Percentiles rank a stretch among this genome's conserved stretches.
phyloP scores from a whole-genome alignment of 2,329 filamentous ascomycete genomes.

The Colletotrichum lupini region DNA sequence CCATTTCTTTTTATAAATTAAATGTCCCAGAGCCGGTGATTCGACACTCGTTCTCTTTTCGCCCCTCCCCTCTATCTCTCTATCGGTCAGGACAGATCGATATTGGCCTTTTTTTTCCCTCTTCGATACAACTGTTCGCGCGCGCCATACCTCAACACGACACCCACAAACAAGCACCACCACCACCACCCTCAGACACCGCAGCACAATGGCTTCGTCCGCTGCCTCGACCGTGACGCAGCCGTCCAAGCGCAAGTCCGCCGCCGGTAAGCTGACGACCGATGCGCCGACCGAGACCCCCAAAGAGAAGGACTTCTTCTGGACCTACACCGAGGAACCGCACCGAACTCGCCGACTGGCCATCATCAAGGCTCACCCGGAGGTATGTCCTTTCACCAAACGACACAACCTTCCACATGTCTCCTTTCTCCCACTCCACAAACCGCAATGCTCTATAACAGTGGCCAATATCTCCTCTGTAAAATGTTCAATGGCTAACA shows the following conservation, averaged over 20 bases:
- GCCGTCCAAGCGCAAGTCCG: conserved; percentile 41
- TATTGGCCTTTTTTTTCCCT: neutral
- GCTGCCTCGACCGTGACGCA: conserved; percentile 48
- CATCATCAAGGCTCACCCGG: conserved; percentile 98
- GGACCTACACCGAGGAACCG: conserved; percentile 99
- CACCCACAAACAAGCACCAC: neutral
- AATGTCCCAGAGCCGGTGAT: conserved; percentile 28
- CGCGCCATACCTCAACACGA: neutral
- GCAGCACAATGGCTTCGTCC: conserved; percentile 41
- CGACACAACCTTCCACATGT: neutral
- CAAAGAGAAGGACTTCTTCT: conserved; percentile 82
- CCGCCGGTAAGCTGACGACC: conserved; percentile 36
- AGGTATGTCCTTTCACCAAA: conserved; percentile 65
- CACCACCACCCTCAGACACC: neutral
- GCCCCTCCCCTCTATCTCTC: neutral
- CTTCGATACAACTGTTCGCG: neutral
- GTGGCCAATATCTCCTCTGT: neutral
- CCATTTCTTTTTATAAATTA: neutral
- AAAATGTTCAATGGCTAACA: neutral
- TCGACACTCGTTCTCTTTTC: conserved; percentile 8
- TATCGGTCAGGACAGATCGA: conserved; percentile 27
- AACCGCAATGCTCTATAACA: conserved; percentile 7
- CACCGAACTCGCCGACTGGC: conserved; percentile 90
- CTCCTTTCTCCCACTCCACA: conserved; percentile 1
- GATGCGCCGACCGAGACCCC: conserved; percentile 38